Evolutionary conservation across 257 asterid genomes (phyloP).

Genomic region (Ligustrum vulgare): DNA sequence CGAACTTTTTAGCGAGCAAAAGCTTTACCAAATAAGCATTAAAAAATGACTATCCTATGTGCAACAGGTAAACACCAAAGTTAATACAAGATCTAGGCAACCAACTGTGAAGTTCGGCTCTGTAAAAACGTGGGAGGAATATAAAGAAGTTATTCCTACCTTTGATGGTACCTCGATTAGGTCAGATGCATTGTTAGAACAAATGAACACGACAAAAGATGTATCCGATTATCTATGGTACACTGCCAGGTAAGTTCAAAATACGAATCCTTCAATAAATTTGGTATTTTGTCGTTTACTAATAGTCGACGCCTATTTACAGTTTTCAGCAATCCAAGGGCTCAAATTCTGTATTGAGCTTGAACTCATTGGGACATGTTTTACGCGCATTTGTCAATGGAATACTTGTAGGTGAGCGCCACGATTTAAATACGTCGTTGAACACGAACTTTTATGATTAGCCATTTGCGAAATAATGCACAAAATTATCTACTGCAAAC

Average conservation of each 20-base stretch:
- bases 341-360: constrained; percentile 39
- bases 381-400: constrained; percentile 68
- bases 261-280: neutral
- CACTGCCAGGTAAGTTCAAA: constrained; percentile 51
- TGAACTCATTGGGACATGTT: constrained; percentile 67
- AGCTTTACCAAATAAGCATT: neutral
- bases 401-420: constrained; percentile 51
- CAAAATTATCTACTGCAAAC: neutral
- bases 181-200: constrained; percentile 66
- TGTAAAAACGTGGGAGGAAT: constrained; percentile 55
- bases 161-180: constrained; percentile 41
- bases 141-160: constrained; percentile 48
- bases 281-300: constrained; percentile 18
- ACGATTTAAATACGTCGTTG: neutral
- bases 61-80: constrained; percentile 53
- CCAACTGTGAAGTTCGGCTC: constrained; percentile 45
- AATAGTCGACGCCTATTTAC: constrained; percentile 26
- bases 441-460: neutral
- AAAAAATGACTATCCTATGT: neutral
- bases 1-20: neutral
- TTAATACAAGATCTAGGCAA: constrained; percentile 46
- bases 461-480: neutral
- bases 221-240: constrained; percentile 86
- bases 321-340: constrained; percentile 45
- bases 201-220: constrained; percentile 77